A percentile compares a stretch with the other conserved stretches of the same genome.
Conservation (phyloP, 441 rosid species). For the Euphorbia celastroides region DNA sequence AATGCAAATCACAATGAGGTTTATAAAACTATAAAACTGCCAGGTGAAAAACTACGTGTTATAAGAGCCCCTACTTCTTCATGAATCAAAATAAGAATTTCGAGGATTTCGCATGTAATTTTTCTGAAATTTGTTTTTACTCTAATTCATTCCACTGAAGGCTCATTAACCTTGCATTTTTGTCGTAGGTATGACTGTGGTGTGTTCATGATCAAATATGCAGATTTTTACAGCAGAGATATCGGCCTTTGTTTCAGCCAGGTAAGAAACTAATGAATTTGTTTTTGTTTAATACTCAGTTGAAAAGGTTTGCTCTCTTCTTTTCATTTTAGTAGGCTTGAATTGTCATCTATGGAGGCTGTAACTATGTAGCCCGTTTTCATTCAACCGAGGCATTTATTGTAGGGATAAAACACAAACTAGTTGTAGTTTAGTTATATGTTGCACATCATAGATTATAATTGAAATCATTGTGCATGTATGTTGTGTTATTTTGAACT, state of each 20-base stretch:
- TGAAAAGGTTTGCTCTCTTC: background rate
- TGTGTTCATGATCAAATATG: constrained; percentile 88
- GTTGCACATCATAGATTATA: background rate
- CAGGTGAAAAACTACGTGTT: background rate
- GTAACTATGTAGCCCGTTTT: background rate
- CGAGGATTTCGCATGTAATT: too few species aligned
- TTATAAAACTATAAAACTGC: background rate
- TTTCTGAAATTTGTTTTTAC: background rate
- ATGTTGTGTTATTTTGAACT: background rate
- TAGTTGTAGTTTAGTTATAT: background rate
- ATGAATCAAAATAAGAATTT: too few species aligned
- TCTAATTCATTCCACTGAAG: too few species aligned
- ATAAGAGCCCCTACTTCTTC: background rate
- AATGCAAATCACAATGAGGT: background rate
- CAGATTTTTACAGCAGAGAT: constrained; percentile 80
- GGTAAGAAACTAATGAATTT: constrained; percentile 33
- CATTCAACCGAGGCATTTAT: background rate
- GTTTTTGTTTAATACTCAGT: background rate
- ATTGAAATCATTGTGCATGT: too few species aligned
- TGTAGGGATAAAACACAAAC: background rate
- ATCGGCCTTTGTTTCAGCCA: constrained; percentile 68
- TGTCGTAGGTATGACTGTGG: constrained; percentile 82
- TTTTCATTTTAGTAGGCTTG: background rate
- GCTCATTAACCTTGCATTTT: constrained; percentile 5
- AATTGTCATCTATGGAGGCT: background rate